phyloP scores from a whole-genome alignment of 768 basidiomycete genomes.

The Leccinum variicolor region DNA sequence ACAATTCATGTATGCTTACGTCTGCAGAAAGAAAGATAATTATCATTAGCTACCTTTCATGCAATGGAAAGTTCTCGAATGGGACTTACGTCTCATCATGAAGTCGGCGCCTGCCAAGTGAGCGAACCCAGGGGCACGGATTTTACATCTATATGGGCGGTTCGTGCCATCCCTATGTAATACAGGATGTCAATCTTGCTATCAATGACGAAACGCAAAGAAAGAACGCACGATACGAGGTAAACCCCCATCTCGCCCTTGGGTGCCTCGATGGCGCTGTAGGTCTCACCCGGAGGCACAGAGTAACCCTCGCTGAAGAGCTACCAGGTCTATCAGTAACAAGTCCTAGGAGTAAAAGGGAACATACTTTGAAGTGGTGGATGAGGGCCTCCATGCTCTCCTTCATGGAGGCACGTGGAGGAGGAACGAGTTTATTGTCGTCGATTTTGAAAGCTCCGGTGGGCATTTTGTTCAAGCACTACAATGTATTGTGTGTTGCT shows the following conservation, averaged over 20 bases:
- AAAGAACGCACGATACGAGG: constrained; percentile 76
- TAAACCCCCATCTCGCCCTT: constrained; percentile 99
- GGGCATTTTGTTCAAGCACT: constrained; percentile 98
- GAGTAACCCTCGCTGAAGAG: constrained; percentile 96
- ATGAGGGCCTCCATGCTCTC: constrained; percentile 98
- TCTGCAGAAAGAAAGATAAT: constrained; percentile 28
- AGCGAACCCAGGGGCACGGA: constrained; percentile 94
- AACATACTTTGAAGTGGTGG: constrained; percentile 90
- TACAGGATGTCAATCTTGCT: neutral
- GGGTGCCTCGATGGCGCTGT: constrained; percentile 96
- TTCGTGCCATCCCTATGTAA: constrained; percentile 80
- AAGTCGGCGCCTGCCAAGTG: constrained; percentile 96
- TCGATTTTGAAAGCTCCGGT: constrained; percentile 90
- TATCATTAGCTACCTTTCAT: neutral
- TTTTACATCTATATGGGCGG: constrained; percentile 95
- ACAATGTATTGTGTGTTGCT: constrained; percentile 3
- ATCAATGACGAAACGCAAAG: neutral
- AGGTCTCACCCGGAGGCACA: constrained; percentile 94
- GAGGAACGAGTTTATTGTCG: constrained; percentile 96
- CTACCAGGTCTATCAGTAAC: constrained; percentile 35
- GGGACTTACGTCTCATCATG: constrained; percentile 86
- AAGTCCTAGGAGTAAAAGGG: neutral
- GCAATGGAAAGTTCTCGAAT: constrained; percentile 1
- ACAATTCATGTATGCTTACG: constrained; percentile 26
- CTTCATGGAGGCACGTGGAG: constrained; percentile 97